Conservation (phyloP, 257 asterid species). For the Eucommia ulmoides region DNA sequence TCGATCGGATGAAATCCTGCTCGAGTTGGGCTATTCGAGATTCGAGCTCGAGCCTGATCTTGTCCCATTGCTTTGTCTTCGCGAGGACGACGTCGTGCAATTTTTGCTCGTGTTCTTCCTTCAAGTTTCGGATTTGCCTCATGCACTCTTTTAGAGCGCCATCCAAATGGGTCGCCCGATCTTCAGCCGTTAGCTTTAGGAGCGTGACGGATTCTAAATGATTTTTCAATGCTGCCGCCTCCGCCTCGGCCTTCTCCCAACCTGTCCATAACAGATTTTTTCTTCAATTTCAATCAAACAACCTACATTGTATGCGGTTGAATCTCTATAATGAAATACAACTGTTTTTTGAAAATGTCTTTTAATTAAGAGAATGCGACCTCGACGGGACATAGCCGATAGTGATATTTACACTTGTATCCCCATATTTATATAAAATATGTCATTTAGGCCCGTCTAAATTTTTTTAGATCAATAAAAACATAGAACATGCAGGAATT, state of each 20-base stretch:
- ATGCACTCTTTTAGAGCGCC: slow-evolving; percentile 97
- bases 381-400: no score
- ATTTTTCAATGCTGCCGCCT: slow-evolving; percentile 72
- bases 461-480: no score
- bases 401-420: no score
- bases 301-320: no score
- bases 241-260: slow-evolving; percentile 99
- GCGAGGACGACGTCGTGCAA: slow-evolving; percentile 54
- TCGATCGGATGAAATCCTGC: slow-evolving; percentile 65
- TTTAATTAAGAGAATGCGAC: no score
- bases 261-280: slow-evolving; percentile 38
- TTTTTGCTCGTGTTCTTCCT: slow-evolving; percentile 77
- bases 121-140: slow-evolving; percentile 81
- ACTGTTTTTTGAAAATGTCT: no score
- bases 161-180: slow-evolving; percentile 77
- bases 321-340: no score
- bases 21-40: slow-evolving; percentile 47
- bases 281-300: no score
- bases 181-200: slow-evolving; percentile 89
- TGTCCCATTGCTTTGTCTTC: slow-evolving; percentile 64
- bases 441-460: no score
- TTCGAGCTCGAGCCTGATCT: slow-evolving; percentile 74
- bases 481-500: no score
- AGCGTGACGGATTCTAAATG: slow-evolving; percentile 91
- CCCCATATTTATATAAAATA: no score